phyloP scores from a whole-genome alignment of 2,329 filamentous ascomycete genomes.

The Ascocoryne sarcoides region DNA sequence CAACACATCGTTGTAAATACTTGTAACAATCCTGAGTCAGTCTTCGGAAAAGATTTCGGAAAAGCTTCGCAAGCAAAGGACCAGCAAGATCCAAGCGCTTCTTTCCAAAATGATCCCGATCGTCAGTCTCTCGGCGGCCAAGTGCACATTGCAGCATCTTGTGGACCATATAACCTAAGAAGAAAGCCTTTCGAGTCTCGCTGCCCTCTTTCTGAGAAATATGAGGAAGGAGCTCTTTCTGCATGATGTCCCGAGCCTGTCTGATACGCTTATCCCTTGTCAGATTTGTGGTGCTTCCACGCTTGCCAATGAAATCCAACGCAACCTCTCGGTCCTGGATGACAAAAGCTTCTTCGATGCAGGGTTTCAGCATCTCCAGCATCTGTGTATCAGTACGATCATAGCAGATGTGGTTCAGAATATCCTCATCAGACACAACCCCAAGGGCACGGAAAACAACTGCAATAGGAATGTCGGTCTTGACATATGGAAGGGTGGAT shows the following conservation, averaged over 20 bases:
- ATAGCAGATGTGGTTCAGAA: constrained; percentile 95
- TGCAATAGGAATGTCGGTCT: constrained; percentile 84
- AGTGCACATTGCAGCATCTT: constrained; percentile 88
- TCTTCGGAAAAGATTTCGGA: constrained; percentile 83
- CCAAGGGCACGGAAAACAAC: constrained; percentile 94
- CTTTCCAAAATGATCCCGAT: constrained; percentile 98
- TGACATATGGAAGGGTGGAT: constrained; percentile 87
- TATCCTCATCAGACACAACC: constrained; percentile 95
- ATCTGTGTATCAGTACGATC: constrained; percentile 92
- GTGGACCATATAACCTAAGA: constrained; percentile 98
- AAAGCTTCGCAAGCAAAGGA: constrained; percentile 89
- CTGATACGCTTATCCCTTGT: constrained; percentile 81
- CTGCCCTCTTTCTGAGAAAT: constrained; percentile 93
- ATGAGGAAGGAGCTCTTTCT: constrained; percentile 93
- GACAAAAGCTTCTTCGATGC: constrained; percentile 92
- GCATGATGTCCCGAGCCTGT: constrained; percentile 87
- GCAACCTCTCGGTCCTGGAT: constrained; percentile 94
- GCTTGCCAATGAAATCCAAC: constrained; percentile 89
- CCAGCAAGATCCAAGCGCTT: constrained; percentile 95
- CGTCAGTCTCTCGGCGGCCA: constrained; percentile 86
- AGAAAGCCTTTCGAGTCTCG: constrained; percentile 94
- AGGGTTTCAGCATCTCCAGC: constrained; percentile 94
- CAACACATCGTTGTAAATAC: constrained; percentile 87
- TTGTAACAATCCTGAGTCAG: constrained; percentile 85
- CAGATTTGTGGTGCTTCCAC: constrained; percentile 68